phyloP scores from a whole-genome alignment of 331 rosid species.

The Arachis monticola region DNA sequence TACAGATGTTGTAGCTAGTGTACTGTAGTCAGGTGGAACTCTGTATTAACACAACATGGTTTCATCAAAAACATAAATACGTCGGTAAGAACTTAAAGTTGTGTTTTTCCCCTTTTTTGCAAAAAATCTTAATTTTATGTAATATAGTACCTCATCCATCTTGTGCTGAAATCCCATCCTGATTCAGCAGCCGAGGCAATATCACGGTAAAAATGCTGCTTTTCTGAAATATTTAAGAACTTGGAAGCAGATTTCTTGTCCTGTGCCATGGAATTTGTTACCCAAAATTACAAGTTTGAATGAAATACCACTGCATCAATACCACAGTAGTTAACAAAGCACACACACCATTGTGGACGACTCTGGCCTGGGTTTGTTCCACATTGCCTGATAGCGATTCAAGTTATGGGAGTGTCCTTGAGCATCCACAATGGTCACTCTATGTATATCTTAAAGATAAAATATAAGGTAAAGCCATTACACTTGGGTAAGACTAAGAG shows the following conservation, averaged over 20 bases:
- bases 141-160: conserved; percentile 85
- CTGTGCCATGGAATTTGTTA: conserved; percentile 43
- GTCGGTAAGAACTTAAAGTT: conserved; percentile 8
- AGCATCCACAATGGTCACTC: conserved; percentile 60
- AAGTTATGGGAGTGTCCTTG: conserved; percentile 60
- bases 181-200: conserved; percentile 86
- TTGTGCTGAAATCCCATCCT: conserved; percentile 96
- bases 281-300: conserved; percentile 20
- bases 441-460: conserved; percentile 64
- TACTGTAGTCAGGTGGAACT: conserved; percentile 65
- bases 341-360: conserved; percentile 62
- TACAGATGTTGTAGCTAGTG: conserved; percentile 79
- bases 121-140: neutral
- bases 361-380: conserved; percentile 95
- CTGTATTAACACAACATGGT: conserved; percentile 53
- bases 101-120: neutral
- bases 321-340: conserved; percentile 27
- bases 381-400: conserved; percentile 85
- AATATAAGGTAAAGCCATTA: conserved; percentile 21
- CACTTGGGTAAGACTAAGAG: conserved; percentile 17
- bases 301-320: conserved; percentile 12
- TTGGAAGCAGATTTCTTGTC: conserved; percentile 77
- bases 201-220: conserved; percentile 65
- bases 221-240: conserved; percentile 50
- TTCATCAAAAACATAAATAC: conserved; percentile 17